These are phyloP conservation scores for Volvox reticuliferus DNA, from an alignment of 139 green algal species.

Conservation along the genomic window DNA sequence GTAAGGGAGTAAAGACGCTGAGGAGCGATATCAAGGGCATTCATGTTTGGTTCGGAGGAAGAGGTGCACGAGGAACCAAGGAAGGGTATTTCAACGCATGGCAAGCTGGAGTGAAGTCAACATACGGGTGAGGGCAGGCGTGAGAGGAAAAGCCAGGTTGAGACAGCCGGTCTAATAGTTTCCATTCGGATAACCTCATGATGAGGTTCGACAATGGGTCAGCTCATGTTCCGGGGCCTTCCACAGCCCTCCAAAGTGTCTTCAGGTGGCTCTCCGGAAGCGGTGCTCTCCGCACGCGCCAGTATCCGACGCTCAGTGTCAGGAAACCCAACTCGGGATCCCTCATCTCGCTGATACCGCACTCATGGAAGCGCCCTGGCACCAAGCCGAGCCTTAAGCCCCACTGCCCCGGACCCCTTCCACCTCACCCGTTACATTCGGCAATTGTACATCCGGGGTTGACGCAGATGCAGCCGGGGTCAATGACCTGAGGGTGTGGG, in stretches of 20 bases:
- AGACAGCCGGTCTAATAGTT: no score
- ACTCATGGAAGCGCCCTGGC: neutral
- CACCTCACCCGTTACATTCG: slow-evolving; percentile 33
- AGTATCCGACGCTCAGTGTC: no score
- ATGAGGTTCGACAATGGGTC: no score
- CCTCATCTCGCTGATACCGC: neutral
- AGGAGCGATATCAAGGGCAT: neutral
- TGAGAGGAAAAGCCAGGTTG: no score
- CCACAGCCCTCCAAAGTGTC: neutral
- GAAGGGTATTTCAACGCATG: neutral
- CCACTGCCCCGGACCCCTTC: no score
- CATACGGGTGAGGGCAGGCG: neutral
- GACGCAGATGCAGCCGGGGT: slow-evolving; percentile 44
- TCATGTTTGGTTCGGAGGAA: neutral
- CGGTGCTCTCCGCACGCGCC: no score
- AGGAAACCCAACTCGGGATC: neutral
- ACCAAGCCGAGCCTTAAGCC: neutral
- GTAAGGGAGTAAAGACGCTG: neutral
- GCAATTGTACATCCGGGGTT: slow-evolving; percentile 15
- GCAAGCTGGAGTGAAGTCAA: neutral
- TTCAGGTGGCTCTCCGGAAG: neutral
- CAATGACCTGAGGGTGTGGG: neutral
- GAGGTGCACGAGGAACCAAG: neutral
- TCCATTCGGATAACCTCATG: no score
- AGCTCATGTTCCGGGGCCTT: neutral